Evolutionary conservation across 768 basidiomycete species (phyloP).

Genomic region (Pilatotrama ljubarskyi): DNA sequence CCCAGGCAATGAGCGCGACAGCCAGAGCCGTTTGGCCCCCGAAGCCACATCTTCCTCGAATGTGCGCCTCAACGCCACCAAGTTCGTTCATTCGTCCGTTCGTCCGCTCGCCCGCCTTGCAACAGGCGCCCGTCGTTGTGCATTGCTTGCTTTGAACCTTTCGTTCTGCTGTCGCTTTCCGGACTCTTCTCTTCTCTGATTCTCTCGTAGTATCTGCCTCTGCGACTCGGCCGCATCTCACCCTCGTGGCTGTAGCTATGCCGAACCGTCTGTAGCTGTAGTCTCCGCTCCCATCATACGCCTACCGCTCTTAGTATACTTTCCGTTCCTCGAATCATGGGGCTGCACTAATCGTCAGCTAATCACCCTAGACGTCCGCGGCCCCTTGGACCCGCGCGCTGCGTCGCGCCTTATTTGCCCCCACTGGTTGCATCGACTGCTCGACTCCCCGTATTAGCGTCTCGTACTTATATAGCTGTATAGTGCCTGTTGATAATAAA

Average conservation of each 20-base stretch:
- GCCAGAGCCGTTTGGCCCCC: neutral
- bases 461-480: neutral
- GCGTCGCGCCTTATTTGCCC: too few species aligned
- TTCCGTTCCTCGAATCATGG: too few species aligned
- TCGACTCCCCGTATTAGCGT: neutral
- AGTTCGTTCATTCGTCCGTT: neutral
- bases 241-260: constrained; percentile 13
- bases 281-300: neutral
- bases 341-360: neutral
- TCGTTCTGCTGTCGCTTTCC: constrained; percentile 6
- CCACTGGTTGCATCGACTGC: neutral
- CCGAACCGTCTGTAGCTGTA: constrained; percentile 20
- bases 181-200: neutral
- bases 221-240: constrained; percentile 6
- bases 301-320: neutral
- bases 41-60: neutral
- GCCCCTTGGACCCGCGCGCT: neutral
- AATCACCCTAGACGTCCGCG: neutral
- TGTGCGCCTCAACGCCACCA: neutral
- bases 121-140: neutral
- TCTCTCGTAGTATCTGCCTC: neutral
- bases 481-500: constrained; percentile 8
- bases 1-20: too few species aligned
- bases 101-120: neutral
- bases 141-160: neutral